phyloP scores from a whole-genome alignment of 768 basidiomycete genomes.

The Dioszegia crocea region DNA sequence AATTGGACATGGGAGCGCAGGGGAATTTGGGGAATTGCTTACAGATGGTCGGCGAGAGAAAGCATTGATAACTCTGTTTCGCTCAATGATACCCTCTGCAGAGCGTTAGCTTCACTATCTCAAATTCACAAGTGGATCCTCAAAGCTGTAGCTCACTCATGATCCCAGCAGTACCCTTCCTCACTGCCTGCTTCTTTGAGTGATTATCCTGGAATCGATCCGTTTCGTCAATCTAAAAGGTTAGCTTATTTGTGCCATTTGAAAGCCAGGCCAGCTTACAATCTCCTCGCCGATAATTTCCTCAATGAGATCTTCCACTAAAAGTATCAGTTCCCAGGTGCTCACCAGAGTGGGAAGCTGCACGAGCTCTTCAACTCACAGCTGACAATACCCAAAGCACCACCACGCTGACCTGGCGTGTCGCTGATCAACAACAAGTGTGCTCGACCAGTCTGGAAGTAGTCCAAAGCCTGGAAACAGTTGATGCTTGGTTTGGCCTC shows the following conservation, averaged over 20 bases:
- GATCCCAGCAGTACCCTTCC: conserved; percentile 66
- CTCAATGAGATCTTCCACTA: conserved; percentile 54
- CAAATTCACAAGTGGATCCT: neutral
- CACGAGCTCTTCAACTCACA: conserved; percentile 45
- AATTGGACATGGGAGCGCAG: too few species aligned
- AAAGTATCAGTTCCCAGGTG: conserved; percentile 6
- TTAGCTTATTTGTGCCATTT: neutral
- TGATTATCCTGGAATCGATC: conserved; percentile 85
- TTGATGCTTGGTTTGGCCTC: conserved; percentile 85
- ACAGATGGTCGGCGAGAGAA: conserved; percentile 35
- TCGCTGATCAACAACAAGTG: conserved; percentile 81
- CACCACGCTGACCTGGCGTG: conserved; percentile 75
- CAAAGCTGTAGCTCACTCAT: conserved; percentile 54
- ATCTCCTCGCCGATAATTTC: conserved; percentile 97
- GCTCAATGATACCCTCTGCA: conserved; percentile 48
- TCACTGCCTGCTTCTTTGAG: conserved; percentile 67
- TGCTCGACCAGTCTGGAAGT: conserved; percentile 89
- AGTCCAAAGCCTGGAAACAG: conserved; percentile 88
- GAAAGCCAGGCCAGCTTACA: conserved; percentile 38
- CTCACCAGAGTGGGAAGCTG: neutral
- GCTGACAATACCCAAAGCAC: conserved; percentile 83
- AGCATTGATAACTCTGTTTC: conserved; percentile 37
- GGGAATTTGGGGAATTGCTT: neutral
- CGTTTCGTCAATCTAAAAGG: conserved; percentile 67
- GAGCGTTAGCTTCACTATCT: neutral